Evolutionary conservation across 768 basidiomycete genomes (phyloP), one percentile per base, ranked within the genome.

Genomic region (Pulveroboletus sp.): DNA sequence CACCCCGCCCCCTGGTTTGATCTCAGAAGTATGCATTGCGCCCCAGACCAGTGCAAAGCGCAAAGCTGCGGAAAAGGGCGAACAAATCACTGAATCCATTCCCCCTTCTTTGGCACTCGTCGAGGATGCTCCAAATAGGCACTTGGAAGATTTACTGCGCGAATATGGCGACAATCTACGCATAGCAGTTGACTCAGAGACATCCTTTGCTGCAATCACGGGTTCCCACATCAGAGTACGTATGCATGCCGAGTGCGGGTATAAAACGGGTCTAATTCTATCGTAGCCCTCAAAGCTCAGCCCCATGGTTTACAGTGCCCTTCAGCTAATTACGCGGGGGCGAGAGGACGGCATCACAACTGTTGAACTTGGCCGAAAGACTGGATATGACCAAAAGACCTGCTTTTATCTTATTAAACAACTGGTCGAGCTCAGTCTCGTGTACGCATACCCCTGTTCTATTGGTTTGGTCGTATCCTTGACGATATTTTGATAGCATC

Each of bases 351-450:
- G 92, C 11, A 77, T 90, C 14, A 85, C 88, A 7, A 84, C 88
- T 39, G 80, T 92, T 12, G 79, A 87, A 27, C 75, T 95, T 13
- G 87, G 88, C 21, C 81, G 81, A 56, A 75, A 80, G 59, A 85
- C 91, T 10, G 81, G 80, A 41, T 92, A 94, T 59, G 91, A 93
- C 61, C 89, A 90, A 62, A 94, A 93, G 67, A 87, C 88, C 2
- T 90, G 90, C 54, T 90, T 90, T 64, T 94, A 94, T 67, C 79
- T 92, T 49, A 80, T 91, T 49, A 80, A 82, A 55, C 83, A 89
- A 56, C 72, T 94, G 16, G 74, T 84, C 3, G 82, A 85, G 43
- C 72, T 94, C 45, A 82, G 79, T 59, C 72, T 89, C 34, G 79
- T 93, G 87, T 88, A 74, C 45, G 84, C 56, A 16, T 24, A 33